Evolutionary conservation across 2,329 filamentous ascomycete genomes (phyloP), one percentile per base, ranked within the genome.

Genomic region (Fusarium fracticaudum): DNA sequence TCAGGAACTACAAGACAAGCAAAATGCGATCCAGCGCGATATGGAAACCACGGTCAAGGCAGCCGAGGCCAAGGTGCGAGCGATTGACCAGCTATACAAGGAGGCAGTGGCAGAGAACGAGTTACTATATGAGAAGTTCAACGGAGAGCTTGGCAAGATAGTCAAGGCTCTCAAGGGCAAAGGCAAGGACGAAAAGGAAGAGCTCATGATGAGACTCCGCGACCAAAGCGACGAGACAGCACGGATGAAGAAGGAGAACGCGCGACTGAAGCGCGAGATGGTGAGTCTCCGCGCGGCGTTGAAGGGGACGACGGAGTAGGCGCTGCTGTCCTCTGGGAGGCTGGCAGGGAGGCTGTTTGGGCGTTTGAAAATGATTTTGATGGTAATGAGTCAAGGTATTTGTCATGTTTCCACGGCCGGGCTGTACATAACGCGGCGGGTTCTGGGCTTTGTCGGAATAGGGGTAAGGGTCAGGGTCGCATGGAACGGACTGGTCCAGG

Each of bases 21-120:
- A 94, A 57, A 85, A 88, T 13, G 84, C 87, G 8, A 87, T 97
- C 58, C 90, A 93, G 69, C 86, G 85, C 37, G 94, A 97, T 74
- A 85, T 97, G 75, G 91, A 94, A 47, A 90, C 86, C 26, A 91
- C 91, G 3, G 86, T 98, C 20, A 88, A 90, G 77, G 91, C 94
- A 4, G 91, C 90, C 20, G 95, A 98, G 80, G 89, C 88, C 67
- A 95, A 96, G 77, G 91, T 92, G 67, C 93, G 91, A 77, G 92
- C 93, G 45, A 90, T 98, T 60, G 95, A 98, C 80, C 93, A 97
- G 83, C 85, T 98, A 59, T 97, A 97, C 84, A 93, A 94, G 74
- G 94, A 98, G 79, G 90, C 92, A 22, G 94, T 91, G 77, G 93
- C 94, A 0, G 96, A 98, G 85, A 98, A 98, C 77, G 95, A 98